Evolutionary conservation across 306 rosid genomes (phyloP), one percentile per base, ranked within the genome.

Genomic region (Alnus glutinosa): DNA sequence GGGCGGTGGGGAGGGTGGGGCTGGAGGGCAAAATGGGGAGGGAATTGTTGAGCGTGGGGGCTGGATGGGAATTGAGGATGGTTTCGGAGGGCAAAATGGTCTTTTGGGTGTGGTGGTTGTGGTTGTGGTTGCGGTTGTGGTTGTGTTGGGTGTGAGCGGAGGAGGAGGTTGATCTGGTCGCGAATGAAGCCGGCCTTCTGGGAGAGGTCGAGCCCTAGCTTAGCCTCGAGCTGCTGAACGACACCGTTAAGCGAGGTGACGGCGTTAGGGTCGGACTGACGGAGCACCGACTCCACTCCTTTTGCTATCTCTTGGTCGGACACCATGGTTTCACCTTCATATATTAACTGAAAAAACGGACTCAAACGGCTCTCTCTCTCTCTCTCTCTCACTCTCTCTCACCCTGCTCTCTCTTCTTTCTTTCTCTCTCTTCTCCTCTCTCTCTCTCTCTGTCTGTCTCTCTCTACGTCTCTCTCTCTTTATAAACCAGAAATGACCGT

Each of bases 111-210:
- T 3, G 37, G 66, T 7, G 12, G 63, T 11, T 66, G 83, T 12
- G 4, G 61, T 16, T 23, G 62, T 55, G 55, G 77, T 51, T 62
- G 81, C 2, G 52, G 69, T 42, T 50, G 55, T 1, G 54, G 82
- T 19, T 48, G 74, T 8, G 55, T 88, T 11, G 84, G 80, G 32
- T 86, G 89, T 7, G 92, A 61, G 12, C 89, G 90, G 81, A 91
- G 92, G 82, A 91, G 89, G 80, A 85, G 78, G 86, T 73, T 85
- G 91, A 91, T 89, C 88, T 89, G 94, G 89, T 91, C 97, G 55
- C 90, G 87, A 74, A 91, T 91, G 81, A 91, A 91, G 73, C 52
- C 84, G 2, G 86, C 86, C 84, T 88, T 91, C 88, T 89, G 90
- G 13, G 92, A 83, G 14, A 91, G 93, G 86, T 89, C 84, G 23